Percentiles rank a stretch among this genome's conserved stretches.
Conservation (phyloP, 768 basidiomycete species). For the Boletus huronensis region DNA sequence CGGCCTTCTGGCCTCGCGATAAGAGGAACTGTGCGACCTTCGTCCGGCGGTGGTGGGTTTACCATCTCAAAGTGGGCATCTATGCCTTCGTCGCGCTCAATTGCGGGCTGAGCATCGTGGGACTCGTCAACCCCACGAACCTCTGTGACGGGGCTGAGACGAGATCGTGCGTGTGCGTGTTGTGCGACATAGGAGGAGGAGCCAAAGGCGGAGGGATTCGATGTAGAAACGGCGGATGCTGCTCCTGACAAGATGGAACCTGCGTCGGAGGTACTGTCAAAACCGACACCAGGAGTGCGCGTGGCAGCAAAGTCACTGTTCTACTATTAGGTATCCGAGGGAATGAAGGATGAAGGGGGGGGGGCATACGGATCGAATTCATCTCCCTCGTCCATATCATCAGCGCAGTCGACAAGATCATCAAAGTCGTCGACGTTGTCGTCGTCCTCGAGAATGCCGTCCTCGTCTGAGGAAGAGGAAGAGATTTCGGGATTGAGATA, state of each 20-base stretch:
- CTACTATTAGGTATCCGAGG: neutral
- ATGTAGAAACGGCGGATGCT: constrained; percentile 47
- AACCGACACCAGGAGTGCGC: constrained; percentile 45
- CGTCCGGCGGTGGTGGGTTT: constrained; percentile 36
- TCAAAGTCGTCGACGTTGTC: constrained; percentile 51
- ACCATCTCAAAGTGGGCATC: constrained; percentile 56
- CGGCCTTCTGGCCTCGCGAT: constrained; percentile 27
- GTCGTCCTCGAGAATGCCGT: constrained; percentile 44
- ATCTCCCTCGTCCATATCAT: constrained; percentile 61
- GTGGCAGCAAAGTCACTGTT: constrained; percentile 67
- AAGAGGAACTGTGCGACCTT: constrained; percentile 16
- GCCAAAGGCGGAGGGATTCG: constrained; percentile 50
- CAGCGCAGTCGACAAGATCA: constrained; percentile 45
- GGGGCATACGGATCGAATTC: constrained; percentile 75
- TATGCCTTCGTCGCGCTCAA: constrained; percentile 26
- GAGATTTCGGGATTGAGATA: constrained; percentile 46
- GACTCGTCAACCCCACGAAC: constrained; percentile 34
- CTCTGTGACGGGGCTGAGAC: constrained; percentile 66
- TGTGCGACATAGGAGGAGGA: constrained; percentile 45
- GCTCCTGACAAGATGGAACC: constrained; percentile 55
- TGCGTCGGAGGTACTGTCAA: constrained; percentile 62
- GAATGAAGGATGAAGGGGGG: constrained; percentile 2
- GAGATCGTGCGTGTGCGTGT: constrained; percentile 38
- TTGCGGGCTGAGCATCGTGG: constrained; percentile 21
- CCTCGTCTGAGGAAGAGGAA: constrained; percentile 59